phyloP scores from a whole-genome alignment of 2,329 filamentous ascomycete species.

The Penicillium sp. region DNA sequence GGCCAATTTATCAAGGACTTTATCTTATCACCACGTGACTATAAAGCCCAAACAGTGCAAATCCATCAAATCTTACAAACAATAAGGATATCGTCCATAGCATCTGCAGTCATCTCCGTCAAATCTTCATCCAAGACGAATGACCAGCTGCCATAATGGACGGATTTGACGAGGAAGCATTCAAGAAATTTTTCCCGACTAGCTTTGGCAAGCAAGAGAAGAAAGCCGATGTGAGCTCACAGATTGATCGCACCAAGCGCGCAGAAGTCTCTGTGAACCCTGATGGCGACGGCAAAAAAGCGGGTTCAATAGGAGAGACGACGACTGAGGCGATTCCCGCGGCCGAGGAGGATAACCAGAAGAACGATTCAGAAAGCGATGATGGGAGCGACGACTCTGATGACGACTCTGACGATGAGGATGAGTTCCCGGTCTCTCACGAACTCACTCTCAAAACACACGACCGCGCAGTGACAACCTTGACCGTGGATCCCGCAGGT shows the following conservation, averaged over 20 bases:
- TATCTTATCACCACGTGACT: too few species aligned
- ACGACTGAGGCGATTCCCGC: too few species aligned
- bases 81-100: too few species aligned
- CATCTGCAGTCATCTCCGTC: too few species aligned
- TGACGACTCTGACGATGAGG: slow-evolving; percentile 54
- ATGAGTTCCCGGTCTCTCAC: slow-evolving; percentile 86
- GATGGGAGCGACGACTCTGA: slow-evolving; percentile 38
- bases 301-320: slow-evolving; percentile 17
- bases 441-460: slow-evolving; percentile 90
- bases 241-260: slow-evolving; percentile 71
- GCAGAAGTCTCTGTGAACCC: slow-evolving; percentile 40
- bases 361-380: slow-evolving; percentile 22
- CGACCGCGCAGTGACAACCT: slow-evolving; percentile 72
- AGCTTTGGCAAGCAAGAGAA: slow-evolving; percentile 77
- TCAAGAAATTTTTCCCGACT: slow-evolving; percentile 60
- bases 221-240: slow-evolving; percentile 63
- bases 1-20: too few species aligned
- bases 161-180: slow-evolving; percentile 39
- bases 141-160: too few species aligned
- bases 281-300: too few species aligned
- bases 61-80: too few species aligned
- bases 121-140: too few species aligned
- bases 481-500: slow-evolving; percentile 76
- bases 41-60: too few species aligned
- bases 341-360: too few species aligned